Evolutionary conservation across 2,329 filamentous ascomycete genomes (phyloP).

Genomic region (Fonsecaea erecta): DNA sequence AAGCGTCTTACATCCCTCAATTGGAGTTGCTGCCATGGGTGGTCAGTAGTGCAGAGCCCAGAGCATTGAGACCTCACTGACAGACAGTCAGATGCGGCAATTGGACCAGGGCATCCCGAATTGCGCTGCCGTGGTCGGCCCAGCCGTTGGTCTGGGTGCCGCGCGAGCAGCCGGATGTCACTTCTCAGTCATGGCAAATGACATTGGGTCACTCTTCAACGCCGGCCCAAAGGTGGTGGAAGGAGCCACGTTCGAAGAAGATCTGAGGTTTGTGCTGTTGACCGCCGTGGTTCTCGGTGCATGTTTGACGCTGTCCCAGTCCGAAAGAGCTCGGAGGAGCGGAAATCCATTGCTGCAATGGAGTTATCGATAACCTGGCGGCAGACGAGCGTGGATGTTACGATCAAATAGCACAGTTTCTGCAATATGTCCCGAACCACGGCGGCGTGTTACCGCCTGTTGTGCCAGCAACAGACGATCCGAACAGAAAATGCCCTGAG

Average conservation of each 20-base stretch:
- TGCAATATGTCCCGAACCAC: conserved; percentile 63
- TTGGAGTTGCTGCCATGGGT: conserved; percentile 11
- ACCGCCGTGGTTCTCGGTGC: not conserved
- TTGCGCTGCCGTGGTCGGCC: conserved; percentile 65
- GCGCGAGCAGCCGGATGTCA: conserved; percentile 66
- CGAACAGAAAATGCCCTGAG: conserved; percentile 53
- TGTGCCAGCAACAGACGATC: conserved; percentile 54
- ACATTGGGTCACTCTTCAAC: conserved; percentile 67
- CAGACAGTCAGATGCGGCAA: conserved; percentile 37
- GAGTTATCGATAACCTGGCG: conserved; percentile 68
- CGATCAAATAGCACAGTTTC: conserved; percentile 61
- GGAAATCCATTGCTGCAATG: conserved; percentile 66
- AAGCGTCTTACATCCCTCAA: conserved; percentile 8
- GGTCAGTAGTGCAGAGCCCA: not conserved
- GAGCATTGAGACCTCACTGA: not conserved
- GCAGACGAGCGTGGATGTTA: conserved; percentile 65
- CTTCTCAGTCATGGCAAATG: conserved; percentile 68
- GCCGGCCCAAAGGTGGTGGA: conserved; percentile 68
- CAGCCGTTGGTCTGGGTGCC: conserved; percentile 64
- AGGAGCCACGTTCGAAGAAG: conserved; percentile 68
- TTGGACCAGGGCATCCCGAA: conserved; percentile 68
- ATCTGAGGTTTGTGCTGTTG: conserved; percentile 44
- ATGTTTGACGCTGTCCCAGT: conserved; percentile 47
- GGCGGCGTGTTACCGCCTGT: conserved; percentile 60
- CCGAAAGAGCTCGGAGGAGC: conserved; percentile 62